A percentile compares a stretch with the other conserved stretches of the same genome.
phyloP scores from a whole-genome alignment of 1,284 basidiomycete species.

The Ceratobasidium sp. region DNA sequence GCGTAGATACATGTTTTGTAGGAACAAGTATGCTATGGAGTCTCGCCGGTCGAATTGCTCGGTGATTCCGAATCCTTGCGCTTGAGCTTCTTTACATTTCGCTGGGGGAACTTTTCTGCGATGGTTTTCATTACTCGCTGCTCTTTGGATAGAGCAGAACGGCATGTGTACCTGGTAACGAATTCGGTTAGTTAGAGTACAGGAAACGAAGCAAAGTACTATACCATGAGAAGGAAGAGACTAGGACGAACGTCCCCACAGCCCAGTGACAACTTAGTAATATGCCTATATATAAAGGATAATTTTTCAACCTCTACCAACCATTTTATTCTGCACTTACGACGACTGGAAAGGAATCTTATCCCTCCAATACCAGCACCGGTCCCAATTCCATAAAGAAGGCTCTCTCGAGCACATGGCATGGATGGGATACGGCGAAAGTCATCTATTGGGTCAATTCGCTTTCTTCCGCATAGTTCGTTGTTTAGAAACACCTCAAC shows the following conservation, averaged over 20 bases:
- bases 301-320: neutral
- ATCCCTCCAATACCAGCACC: conserved; percentile 64
- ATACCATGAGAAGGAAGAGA: conserved; percentile 62
- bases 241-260: conserved; percentile 60
- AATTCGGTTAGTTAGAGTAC: neutral
- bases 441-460: conserved; percentile 57
- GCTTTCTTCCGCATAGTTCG: conserved; percentile 53
- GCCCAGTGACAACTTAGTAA: conserved; percentile 62
- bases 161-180: conserved; percentile 70
- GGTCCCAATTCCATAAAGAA: conserved; percentile 62
- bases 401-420: conserved; percentile 65
- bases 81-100: conserved; percentile 38
- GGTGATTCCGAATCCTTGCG: conserved; percentile 25
- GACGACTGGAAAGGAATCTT: conserved; percentile 53
- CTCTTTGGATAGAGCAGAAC: conserved; percentile 62
- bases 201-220: conserved; percentile 43
- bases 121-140: conserved; percentile 62
- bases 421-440: conserved; percentile 60
- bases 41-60: neutral
- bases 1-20: neutral
- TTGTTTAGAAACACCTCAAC: neutral
- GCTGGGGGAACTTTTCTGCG: conserved; percentile 56
- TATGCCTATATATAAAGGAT: conserved; percentile 49
- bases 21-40: neutral
- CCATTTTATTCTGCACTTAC: neutral